Conservation (phyloP, 2,329 filamentous ascomycete species). For the Aspergillus aculeatinus region DNA sequence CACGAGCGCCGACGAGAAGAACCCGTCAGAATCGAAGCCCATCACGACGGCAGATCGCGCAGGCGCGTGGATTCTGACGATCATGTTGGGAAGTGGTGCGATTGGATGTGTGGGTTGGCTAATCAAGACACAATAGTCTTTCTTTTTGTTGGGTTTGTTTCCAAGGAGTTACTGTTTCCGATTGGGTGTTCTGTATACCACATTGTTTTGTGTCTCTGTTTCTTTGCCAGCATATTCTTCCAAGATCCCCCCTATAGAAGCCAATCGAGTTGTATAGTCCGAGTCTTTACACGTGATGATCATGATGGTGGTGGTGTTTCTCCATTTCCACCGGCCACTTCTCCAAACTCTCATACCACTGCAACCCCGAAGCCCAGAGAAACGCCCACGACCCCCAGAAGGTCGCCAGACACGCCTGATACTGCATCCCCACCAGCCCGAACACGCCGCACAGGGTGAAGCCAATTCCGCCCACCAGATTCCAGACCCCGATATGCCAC, state of each 20-base stretch:
- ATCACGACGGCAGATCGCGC: conserved; percentile 29
- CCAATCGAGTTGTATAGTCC: background rate
- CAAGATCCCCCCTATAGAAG: background rate
- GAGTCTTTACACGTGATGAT: too few species aligned
- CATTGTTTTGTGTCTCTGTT: background rate
- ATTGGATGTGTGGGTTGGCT: conserved; percentile 16
- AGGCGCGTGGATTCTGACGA: conserved; percentile 29
- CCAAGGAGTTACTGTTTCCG: too few species aligned
- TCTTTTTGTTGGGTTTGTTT: background rate
- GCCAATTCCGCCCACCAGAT: conserved; percentile 61
- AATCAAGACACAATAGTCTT: conserved; percentile 12
- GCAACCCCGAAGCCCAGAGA: conserved; percentile 48
- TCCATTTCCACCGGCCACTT: conserved; percentile 48
- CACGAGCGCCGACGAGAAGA: conserved; percentile 9
- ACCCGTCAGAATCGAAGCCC: conserved; percentile 2
- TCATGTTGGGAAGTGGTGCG: conserved; percentile 8
- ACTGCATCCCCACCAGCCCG: conserved; percentile 52
- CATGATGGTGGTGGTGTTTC: background rate
- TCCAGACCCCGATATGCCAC: conserved; percentile 69
- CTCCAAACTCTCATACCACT: conserved; percentile 51
- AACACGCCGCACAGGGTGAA: conserved; percentile 63
- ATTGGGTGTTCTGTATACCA: background rate
- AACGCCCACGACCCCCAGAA: conserved; percentile 46
- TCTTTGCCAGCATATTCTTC: background rate
- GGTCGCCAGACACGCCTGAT: conserved; percentile 50